Percentiles rank a stretch among this genome's conserved stretches.
Conservation (phyloP, 2,329 filamentous ascomycete species). For the Pseudopyricularia javanii region DNA sequence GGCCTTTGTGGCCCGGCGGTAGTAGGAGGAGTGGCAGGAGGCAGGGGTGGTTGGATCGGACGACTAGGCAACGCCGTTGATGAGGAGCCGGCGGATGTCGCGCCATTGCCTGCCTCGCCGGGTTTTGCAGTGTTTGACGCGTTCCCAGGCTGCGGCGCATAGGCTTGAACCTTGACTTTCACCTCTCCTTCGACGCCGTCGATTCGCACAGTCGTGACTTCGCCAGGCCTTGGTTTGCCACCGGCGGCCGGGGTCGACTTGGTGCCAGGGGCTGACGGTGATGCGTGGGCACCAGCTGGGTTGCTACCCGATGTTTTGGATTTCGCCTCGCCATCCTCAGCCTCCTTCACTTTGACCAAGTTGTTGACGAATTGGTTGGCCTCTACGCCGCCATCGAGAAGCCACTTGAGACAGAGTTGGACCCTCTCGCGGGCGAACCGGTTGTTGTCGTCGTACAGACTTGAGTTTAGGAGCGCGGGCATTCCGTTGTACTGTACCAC, state of each 20-base stretch:
- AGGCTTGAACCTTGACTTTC: conserved; percentile 32
- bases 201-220: conserved; percentile 31
- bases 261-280: not conserved
- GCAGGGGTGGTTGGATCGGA: not conserved
- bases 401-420: conserved; percentile 77
- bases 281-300: not conserved
- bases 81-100: conserved; percentile 4
- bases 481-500: conserved; percentile 78
- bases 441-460: conserved; percentile 83
- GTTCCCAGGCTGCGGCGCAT: not conserved
- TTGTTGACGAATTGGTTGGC: conserved; percentile 61
- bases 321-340: conserved; percentile 17
- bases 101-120: conserved; percentile 3
- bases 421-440: conserved; percentile 88
- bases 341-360: conserved; percentile 32
- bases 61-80: not conserved
- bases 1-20: not conserved
- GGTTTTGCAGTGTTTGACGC: not conserved
- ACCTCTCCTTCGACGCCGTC: conserved; percentile 46
- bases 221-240: not conserved
- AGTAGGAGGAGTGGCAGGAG: not conserved
- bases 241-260: not conserved
- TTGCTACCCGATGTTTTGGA: not conserved
- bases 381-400: conserved; percentile 61
- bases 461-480: conserved; percentile 78